Conservation (phyloP, 2,329 filamentous ascomycete species). For the Aspergillus hortae region DNA sequence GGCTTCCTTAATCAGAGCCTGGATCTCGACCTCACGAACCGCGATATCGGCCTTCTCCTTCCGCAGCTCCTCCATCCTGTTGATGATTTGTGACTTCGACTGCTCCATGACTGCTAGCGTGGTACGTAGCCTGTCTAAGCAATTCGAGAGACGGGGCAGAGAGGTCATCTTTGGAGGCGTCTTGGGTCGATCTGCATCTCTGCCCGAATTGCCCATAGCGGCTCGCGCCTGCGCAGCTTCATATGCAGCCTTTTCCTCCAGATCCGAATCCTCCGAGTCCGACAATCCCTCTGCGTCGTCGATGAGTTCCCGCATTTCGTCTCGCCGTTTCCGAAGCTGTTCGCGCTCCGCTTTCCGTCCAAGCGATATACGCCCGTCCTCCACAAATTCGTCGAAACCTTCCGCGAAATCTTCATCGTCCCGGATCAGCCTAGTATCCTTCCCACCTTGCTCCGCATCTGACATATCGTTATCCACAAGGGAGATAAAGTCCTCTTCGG, state of each 20-base stretch:
- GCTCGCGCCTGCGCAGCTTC: conserved; percentile 81
- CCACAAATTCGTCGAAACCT: conserved; percentile 87
- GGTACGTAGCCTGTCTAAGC: conserved; percentile 61
- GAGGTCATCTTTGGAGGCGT: conserved; percentile 73
- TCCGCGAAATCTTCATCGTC: conserved; percentile 93
- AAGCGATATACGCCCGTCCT: conserved; percentile 75
- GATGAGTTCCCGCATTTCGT: conserved; percentile 81
- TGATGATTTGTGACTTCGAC: conserved; percentile 58
- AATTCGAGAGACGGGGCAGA: conserved; percentile 68
- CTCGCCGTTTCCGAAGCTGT: conserved; percentile 60
- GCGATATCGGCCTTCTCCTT: conserved; percentile 66
- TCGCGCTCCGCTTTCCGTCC: conserved; percentile 76
- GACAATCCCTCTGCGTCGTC: conserved; percentile 68
- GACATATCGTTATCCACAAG: conserved; percentile 45
- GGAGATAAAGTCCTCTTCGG: conserved; percentile 55
- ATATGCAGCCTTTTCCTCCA: conserved; percentile 70
- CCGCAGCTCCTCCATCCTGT: conserved; percentile 63
- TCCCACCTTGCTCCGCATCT: conserved; percentile 59
- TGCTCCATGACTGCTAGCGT: conserved; percentile 62
- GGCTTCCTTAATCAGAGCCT: conserved; percentile 74
- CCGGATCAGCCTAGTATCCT: conserved; percentile 69
- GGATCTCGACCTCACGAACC: conserved; percentile 72
- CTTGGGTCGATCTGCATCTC: conserved; percentile 41
- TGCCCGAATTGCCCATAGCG: conserved; percentile 62
- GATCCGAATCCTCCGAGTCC: conserved; percentile 62